Evolutionary conservation across 2,329 filamentous ascomycete genomes (phyloP).

Genomic region (Magnaporthiopsis poae): DNA sequence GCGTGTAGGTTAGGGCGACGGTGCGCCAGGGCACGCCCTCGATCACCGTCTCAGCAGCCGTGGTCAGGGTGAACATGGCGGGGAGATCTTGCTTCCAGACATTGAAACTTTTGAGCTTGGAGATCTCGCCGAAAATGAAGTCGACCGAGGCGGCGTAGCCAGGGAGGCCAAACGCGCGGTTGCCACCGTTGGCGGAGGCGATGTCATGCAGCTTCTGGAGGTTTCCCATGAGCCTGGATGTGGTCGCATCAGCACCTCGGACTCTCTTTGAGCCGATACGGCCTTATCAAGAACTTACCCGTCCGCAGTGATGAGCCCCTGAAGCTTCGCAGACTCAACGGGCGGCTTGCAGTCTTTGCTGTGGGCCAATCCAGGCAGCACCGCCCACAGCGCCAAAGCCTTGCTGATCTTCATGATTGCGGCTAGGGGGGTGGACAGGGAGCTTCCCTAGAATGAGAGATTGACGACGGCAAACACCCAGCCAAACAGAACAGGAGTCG

Average conservation of each 20-base stretch:
- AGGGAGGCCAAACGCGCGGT: constrained; percentile 6
- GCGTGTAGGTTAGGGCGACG: constrained; percentile 5
- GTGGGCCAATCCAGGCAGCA: constrained; percentile 4
- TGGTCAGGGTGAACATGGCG: constrained; percentile 5
- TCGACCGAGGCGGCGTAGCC: constrained; percentile 6
- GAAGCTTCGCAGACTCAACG: constrained; percentile 4
- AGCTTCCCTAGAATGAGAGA: not conserved
- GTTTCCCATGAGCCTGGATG: not conserved
- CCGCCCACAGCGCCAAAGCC: constrained; percentile 3
- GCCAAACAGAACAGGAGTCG: not conserved
- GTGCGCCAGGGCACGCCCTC: constrained; percentile 6
- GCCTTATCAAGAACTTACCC: not conserved
- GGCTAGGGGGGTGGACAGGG: not conserved
- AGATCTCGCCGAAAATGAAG: constrained; percentile 6
- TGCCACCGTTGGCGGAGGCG: constrained; percentile 4
- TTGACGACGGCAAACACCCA: not conserved
- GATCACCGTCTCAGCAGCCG: not conserved
- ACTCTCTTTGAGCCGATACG: not conserved
- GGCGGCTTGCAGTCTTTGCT: constrained; percentile 6
- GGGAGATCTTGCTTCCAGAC: constrained; percentile 5
- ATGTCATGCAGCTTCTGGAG: constrained; percentile 6
- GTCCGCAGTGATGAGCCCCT: constrained; percentile 4
- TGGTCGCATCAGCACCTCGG: not conserved
- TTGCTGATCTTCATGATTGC: constrained; percentile 6
- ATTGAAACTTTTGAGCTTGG: constrained; percentile 7